Evolutionary conservation across 768 basidiomycete genomes (phyloP).

Genomic region (Cubamyces lactineus): DNA sequence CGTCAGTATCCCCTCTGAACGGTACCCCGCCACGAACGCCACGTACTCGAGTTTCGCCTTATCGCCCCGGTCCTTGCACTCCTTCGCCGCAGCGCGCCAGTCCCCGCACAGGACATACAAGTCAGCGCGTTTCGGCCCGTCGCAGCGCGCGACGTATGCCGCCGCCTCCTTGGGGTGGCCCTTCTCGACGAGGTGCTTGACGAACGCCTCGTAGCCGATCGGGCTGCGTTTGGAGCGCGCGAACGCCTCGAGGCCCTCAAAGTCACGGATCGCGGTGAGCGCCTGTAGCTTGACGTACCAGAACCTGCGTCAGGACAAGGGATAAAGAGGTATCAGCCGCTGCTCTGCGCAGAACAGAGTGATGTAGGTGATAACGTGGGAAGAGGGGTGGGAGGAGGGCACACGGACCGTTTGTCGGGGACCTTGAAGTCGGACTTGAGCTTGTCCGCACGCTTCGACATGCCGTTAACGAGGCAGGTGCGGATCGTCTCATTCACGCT

Average conservation of each 20-base stretch:
- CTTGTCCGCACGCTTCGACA: conserved; percentile 89
- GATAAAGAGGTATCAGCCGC: neutral
- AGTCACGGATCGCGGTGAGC: conserved; percentile 77
- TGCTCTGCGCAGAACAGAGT: no score
- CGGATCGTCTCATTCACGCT: conserved; percentile 89
- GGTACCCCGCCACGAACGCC: neutral
- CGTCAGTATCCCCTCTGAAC: neutral
- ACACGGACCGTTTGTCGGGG: conserved; percentile 81
- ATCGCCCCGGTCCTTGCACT: conserved; percentile 89
- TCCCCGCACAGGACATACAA: conserved; percentile 90
- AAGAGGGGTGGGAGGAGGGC: no score
- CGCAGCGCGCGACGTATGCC: conserved; percentile 80
- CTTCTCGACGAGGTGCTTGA: conserved; percentile 73
- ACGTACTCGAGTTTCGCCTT: conserved; percentile 84
- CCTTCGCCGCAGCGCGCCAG: conserved; percentile 84
- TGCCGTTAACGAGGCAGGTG: conserved; percentile 72
- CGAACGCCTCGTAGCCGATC: conserved; percentile 94
- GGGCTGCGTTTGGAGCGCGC: conserved; percentile 88
- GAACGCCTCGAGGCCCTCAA: conserved; percentile 84
- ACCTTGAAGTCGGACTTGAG: conserved; percentile 90
- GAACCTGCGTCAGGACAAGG: conserved; percentile 58
- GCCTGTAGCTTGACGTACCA: conserved; percentile 93
- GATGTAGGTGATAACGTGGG: no score
- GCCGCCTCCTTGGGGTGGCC: conserved; percentile 79
- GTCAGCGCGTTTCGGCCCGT: conserved; percentile 79